phyloP scores from a whole-genome alignment of 1,139 yeast genomes.

The Nakaseomyces kungkrabaensis region DNA sequence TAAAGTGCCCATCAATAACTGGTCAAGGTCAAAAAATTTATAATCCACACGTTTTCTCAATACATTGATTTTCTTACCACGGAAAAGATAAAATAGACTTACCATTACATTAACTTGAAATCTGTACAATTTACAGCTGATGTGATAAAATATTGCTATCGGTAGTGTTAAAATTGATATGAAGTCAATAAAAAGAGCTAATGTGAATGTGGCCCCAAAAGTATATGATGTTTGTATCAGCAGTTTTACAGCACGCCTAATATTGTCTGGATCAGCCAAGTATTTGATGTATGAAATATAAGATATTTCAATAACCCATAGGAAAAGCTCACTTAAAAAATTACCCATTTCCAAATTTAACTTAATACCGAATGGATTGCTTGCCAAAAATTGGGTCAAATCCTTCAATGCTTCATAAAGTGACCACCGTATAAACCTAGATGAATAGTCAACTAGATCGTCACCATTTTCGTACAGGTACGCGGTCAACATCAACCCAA shows the following conservation, averaged over 20 bases:
- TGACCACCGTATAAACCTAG: slow-evolving; percentile 10
- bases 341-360: slow-evolving; percentile 77
- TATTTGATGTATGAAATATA: slow-evolving; percentile 29
- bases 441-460: slow-evolving; percentile 16
- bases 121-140: slow-evolving; percentile 68
- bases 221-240: slow-evolving; percentile 38
- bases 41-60: slow-evolving; percentile 80
- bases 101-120: slow-evolving; percentile 61
- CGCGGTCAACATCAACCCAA: slow-evolving; percentile 57
- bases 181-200: slow-evolving; percentile 59
- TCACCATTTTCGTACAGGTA: slow-evolving; percentile 39
- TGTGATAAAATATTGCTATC: slow-evolving; percentile 63
- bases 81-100: slow-evolving; percentile 73
- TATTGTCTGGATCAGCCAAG: slow-evolving; percentile 19
- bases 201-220: slow-evolving; percentile 59
- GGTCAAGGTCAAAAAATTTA: slow-evolving; percentile 76
- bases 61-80: slow-evolving; percentile 83
- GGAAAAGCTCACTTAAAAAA: slow-evolving; percentile 75
- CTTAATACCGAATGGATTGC: slow-evolving; percentile 91
- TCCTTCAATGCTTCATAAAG: slow-evolving; percentile 34
- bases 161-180: slow-evolving; percentile 59
- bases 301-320: slow-evolving; percentile 81
- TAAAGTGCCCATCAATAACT: slow-evolving; percentile 77
- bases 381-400: slow-evolving; percentile 66
- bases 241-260: slow-evolving; percentile 29